Evolutionary conservation across 176 grass and related monocot genomes (phyloP).

Genomic region (Sorghum bicolor): DNA sequence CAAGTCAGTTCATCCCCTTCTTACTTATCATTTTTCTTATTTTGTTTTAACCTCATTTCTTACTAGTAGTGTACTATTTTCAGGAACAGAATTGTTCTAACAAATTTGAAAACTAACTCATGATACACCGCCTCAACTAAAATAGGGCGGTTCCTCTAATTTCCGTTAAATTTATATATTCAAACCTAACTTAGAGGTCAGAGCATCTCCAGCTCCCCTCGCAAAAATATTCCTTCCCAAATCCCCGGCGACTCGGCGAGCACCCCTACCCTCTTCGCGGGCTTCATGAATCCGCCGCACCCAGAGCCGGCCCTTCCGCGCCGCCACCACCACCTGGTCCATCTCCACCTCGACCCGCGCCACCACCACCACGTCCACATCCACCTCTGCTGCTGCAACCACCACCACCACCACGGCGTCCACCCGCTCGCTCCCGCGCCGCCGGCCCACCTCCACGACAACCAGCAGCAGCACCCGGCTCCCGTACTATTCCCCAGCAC

Average conservation of each 20-base stretch:
- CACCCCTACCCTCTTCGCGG: not conserved
- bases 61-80: too few relatives aligned
- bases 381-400: conserved; percentile 4
- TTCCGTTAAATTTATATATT: too few relatives aligned
- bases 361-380: conserved; percentile 40
- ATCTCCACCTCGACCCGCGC: conserved; percentile 40
- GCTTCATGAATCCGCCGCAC: conserved; percentile 28
- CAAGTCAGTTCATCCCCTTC: too few relatives aligned
- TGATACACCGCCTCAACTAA: too few relatives aligned
- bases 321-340: conserved; percentile 34
- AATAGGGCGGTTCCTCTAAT: too few relatives aligned
- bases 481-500: not conserved
- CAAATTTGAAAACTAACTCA: too few relatives aligned
- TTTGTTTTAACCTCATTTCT: too few relatives aligned
- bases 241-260: not conserved
- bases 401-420: conserved; percentile 8
- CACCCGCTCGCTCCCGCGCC: conserved; percentile 15
- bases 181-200: too few relatives aligned
- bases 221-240: too few relatives aligned
- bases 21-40: too few relatives aligned
- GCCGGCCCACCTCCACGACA: conserved; percentile 6
- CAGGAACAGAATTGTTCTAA: too few relatives aligned
- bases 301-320: conserved; percentile 5
- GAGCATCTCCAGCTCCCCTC: too few relatives aligned
- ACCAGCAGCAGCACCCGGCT: not conserved